Evolutionary conservation across 2,329 filamentous ascomycete species (phyloP), one percentile per base, ranked within the genome.

Genomic region (Fusarium irregulare): DNA sequence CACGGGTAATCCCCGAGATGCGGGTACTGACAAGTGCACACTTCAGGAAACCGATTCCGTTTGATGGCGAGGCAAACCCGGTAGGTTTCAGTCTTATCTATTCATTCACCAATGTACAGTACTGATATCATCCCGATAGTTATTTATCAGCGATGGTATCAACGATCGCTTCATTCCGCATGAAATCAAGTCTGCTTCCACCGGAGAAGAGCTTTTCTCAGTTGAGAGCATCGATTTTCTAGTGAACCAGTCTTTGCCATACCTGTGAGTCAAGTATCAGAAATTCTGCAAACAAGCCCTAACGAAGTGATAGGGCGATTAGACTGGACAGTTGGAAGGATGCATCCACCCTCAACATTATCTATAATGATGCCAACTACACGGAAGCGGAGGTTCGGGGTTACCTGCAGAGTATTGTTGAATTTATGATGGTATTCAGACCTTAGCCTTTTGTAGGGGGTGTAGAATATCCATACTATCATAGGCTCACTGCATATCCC

Each of bases 281-380:
- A 18, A 18, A 4, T 11, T n/a, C 12, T n/a, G 2, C 2, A 1
- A 10, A 21, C 9, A 13, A n/a, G 13, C 1, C 5, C 4, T 50
- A 14, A 50, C 21, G 9, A 34, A 4, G 1, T 5, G 3, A 9
- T 1, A 50, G 47, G 47, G 47, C 47, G 7, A 7, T 50, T 6
- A 21, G 47, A 3, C 20, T 50, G 7, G 47, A 50, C 3, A 50
- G 47, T 7, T 50, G 47, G 47, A 50, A 21, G 30, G 47, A 50
- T 6, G 47, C 47, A 18, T 50, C 47, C 8, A 25, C 30, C 21
- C 47, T 50, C 16, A 50, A 50, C 20, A 50, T 50, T 7, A 50
- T 50, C 11, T 50, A 34, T 6, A 50, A 50, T 25, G 47, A 50
- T 50, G 47, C 47, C 7, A 50, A 50, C 47, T 50, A 50, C 14